phyloP scores from a whole-genome alignment of 2,329 filamentous ascomycete species.

The Phoma sp. region DNA sequence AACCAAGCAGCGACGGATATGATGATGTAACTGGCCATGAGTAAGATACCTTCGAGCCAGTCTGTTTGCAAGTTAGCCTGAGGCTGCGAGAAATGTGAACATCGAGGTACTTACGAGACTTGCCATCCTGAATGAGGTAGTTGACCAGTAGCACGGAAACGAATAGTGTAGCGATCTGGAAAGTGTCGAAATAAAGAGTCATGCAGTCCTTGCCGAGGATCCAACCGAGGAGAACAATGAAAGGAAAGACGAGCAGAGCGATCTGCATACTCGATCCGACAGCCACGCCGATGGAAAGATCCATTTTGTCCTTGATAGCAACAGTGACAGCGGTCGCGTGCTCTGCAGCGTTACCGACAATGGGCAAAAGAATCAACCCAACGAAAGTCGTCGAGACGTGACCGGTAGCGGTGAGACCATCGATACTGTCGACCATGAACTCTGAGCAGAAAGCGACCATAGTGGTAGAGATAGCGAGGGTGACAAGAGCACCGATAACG shows the following conservation, averaged over 20 bases:
- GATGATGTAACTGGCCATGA: slow-evolving; percentile 67
- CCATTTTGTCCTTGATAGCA: slow-evolving; percentile 71
- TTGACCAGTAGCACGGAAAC: slow-evolving; percentile 64
- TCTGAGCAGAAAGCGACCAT: slow-evolving; percentile 80
- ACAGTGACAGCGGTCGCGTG: slow-evolving; percentile 69
- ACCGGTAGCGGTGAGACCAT: slow-evolving; percentile 58
- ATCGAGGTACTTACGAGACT: slow-evolving; percentile 51
- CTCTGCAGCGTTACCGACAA: slow-evolving; percentile 71
- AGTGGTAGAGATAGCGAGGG: slow-evolving; percentile 74
- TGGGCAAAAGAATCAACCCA: slow-evolving; percentile 68
- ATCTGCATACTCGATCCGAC: slow-evolving; percentile 72
- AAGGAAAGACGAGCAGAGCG: slow-evolving; percentile 65
- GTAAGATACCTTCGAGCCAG: slow-evolving; percentile 66
- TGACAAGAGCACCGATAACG: slow-evolving; percentile 72
- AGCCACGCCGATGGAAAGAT: slow-evolving; percentile 69
- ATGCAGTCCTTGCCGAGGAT: slow-evolving; percentile 64
- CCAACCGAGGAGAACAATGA: slow-evolving; percentile 68
- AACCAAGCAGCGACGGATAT: slow-evolving; percentile 67
- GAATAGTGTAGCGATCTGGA: slow-evolving; percentile 76
- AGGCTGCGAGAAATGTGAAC: neutral
- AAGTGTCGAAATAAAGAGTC: slow-evolving; percentile 85
- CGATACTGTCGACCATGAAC: slow-evolving; percentile 67
- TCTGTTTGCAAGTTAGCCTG: slow-evolving; percentile 43
- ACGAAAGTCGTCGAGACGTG: slow-evolving; percentile 66
- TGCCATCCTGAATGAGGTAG: slow-evolving; percentile 67